Base-by-base conservation (phyloP, 2,329 filamentous ascomycete genomes). In the Neophaeococcomyces mojaviensis region DNA sequence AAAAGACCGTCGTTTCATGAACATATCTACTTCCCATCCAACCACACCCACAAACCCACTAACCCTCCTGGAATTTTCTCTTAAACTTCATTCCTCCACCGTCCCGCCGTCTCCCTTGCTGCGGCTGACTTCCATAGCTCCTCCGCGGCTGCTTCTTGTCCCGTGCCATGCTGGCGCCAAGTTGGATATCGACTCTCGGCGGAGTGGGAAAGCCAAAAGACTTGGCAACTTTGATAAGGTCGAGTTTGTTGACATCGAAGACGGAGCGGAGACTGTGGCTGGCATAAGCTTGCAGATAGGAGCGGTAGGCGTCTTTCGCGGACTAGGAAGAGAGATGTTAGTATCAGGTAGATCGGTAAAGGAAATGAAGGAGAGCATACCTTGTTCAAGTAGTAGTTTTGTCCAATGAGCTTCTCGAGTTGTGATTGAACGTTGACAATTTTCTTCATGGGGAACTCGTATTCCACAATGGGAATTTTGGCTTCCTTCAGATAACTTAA, bases 381-480 rank as follows among this genome's bases (percentile, higher is more conserved):
- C 77, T 95, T 92, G 72, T 96, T 92, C 48, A 98, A 77, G 66
- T 96, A 96, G 72, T 97, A 97, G 68, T 98, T 97, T 65, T 92
- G 86, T 24, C 79, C 80, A 59, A 98, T 94, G 55, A 97, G 77
- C 69, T 90, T 92, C 74, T 97, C 90, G 8, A 97, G 78, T 67
- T 96, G 88, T 59, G 85, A 81, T 70, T 94, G 83, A 56, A 94
- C 82, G 60, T 94, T 92, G 59, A 90, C 74, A 54, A 98, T 87
- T 75, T 94, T 95, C 70, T 86, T 89, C 47, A 81, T 74, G 1
- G 90, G 90, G 62, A 98, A 92, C 61, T 97, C 90, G 60, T 95
- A 97, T 67, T 98, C 92, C 22, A 94, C 87, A 5, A 98, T 82
- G 2, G 92, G 92, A 1, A 98, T 89, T 51, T 88, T 81, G 12